A percentile compares a stretch with the other conserved stretches of the same genome.
Conservation (phyloP, 2,329 filamentous ascomycete species). For the Epichloe elymi region DNA sequence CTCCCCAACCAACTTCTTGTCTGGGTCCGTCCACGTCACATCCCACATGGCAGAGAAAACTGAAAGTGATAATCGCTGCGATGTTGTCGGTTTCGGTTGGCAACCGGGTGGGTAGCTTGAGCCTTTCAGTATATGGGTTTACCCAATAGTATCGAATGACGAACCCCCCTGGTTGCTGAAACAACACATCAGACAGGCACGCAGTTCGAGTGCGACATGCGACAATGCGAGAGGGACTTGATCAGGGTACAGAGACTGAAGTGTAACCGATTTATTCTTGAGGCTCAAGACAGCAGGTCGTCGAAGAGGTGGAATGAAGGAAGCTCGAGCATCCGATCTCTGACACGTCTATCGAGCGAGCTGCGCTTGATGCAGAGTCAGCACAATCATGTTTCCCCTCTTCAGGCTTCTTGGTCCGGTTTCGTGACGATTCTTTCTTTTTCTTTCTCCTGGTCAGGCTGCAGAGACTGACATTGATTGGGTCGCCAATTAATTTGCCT, state of each 20-base stretch:
- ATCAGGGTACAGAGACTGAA: neutral
- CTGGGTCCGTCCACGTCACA: slow-evolving; percentile 44
- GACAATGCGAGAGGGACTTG: neutral
- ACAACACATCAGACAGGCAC: neutral
- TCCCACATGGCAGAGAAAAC: slow-evolving; percentile 37
- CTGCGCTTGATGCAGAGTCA: neutral
- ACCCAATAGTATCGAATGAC: slow-evolving; percentile 1
- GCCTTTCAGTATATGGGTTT: neutral
- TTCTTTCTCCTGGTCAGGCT: neutral
- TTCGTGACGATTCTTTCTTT: neutral
- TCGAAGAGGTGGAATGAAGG: neutral
- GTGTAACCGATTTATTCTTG: neutral
- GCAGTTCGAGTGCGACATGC: slow-evolving; percentile 1
- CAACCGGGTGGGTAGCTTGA: neutral
- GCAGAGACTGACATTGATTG: neutral
- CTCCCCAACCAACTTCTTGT: slow-evolving; percentile 39
- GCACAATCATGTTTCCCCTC: neutral
- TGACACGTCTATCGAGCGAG: neutral
- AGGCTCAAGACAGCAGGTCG: neutral
- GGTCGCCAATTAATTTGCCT: neutral
- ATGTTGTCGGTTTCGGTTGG: neutral
- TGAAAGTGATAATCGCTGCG: neutral
- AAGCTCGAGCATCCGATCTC: neutral
- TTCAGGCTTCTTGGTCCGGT: neutral
- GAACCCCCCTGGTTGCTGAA: slow-evolving; percentile 4